Conservation (phyloP, 495 filamentous ascomycete genomes). For the Tirmania nivea region DNA sequence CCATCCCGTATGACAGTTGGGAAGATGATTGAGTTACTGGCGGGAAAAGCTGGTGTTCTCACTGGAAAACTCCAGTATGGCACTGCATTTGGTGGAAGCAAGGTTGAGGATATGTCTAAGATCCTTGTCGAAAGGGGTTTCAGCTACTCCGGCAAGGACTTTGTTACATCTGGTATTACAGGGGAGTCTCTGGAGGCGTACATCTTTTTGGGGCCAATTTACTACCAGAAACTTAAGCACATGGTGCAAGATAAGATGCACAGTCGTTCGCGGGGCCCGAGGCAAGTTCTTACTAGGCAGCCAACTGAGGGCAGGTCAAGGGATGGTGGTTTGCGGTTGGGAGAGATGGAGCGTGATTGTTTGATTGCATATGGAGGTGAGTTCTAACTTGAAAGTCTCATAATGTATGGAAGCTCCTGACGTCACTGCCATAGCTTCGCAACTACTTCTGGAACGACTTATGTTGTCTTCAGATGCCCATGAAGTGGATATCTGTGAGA, state of each 20-base stretch:
- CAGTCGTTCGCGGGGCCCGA: conserved; percentile 69
- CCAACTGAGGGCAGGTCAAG: conserved; percentile 88
- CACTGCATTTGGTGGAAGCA: conserved; percentile 84
- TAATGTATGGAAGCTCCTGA: not conserved
- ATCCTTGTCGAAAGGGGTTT: conserved; percentile 73
- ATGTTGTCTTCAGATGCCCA: conserved; percentile 86
- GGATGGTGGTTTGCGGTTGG: conserved; percentile 77
- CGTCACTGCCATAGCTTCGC: conserved; percentile 32
- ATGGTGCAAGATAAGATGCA: conserved; percentile 99
- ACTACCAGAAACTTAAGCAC: conserved; percentile 99
- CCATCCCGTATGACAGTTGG: conserved; percentile 99
- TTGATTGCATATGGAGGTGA: conserved; percentile 69
- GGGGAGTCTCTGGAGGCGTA: conserved; percentile 84
- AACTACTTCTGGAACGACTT: conserved; percentile 76
- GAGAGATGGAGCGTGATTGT: conserved; percentile 98
- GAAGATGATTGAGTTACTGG: conserved; percentile 86
- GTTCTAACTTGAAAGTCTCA: not conserved
- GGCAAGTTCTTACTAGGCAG: conserved; percentile 69
- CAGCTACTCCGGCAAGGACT: conserved; percentile 90
- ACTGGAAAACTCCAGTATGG: conserved; percentile 68
- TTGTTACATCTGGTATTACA: conserved; percentile 83
- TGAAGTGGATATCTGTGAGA: conserved; percentile 76
- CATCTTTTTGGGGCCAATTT: conserved; percentile 96
- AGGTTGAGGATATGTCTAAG: conserved; percentile 72
- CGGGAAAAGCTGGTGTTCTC: conserved; percentile 81